These are phyloP conservation scores for Tylopilus sp. DNA, from an alignment of 1,284 basidiomycete species.

Conservation along the genomic window DNA sequence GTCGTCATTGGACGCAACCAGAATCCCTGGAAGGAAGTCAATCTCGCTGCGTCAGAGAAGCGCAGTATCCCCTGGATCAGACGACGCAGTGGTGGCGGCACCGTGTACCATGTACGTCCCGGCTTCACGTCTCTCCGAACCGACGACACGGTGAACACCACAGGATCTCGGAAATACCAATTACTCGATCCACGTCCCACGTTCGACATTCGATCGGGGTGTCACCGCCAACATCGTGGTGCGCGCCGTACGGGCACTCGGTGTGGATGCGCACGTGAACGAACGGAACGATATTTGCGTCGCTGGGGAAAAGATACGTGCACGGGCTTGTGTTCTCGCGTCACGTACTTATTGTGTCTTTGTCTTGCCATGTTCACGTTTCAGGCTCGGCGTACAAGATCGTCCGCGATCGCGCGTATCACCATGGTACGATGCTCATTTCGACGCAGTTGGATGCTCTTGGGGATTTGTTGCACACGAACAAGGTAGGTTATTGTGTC, in stretches of 20 bases:
- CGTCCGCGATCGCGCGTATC: slow-evolving; percentile 91
- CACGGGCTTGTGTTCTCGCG: neutral
- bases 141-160: neutral
- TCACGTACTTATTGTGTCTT: slow-evolving; percentile 7
- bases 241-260: slow-evolving; percentile 81
- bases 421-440: slow-evolving; percentile 99
- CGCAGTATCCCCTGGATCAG: slow-evolving; percentile 83
- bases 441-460: slow-evolving; percentile 80
- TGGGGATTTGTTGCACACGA: slow-evolving; percentile 76
- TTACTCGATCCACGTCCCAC: slow-evolving; percentile 93
- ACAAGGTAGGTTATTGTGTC: slow-evolving; percentile 65
- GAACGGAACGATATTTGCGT: slow-evolving; percentile 93
- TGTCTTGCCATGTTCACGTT: slow-evolving; percentile 64
- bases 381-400: slow-evolving; percentile 99
- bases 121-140: neutral
- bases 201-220: slow-evolving; percentile 83
- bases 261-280: slow-evolving; percentile 83
- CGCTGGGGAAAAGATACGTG: slow-evolving; percentile 86
- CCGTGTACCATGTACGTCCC: slow-evolving; percentile 92
- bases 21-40: slow-evolving; percentile 98
- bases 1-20: slow-evolving; percentile 98
- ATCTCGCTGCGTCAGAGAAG: slow-evolving; percentile 65
- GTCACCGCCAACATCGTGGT: slow-evolving; percentile 85
- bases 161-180: slow-evolving; percentile 98
- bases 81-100: slow-evolving; percentile 94